Evolutionary conservation across 164 flowering plant genomes (phyloP).

Genomic region (Tetrastigma voinierianum): DNA sequence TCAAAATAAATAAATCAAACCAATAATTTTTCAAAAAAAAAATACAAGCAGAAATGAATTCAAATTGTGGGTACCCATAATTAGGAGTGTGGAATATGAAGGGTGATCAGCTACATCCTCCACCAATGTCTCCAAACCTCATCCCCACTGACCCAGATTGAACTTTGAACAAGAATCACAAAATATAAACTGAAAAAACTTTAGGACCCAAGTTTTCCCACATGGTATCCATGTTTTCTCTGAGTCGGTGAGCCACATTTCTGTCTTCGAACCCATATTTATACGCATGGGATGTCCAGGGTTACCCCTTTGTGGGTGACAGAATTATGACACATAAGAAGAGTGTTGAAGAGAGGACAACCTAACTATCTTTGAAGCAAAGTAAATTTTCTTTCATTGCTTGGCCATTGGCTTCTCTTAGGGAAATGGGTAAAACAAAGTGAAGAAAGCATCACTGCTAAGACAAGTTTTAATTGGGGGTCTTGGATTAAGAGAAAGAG

Average conservation of each 20-base stretch:
- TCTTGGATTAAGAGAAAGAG: not conserved
- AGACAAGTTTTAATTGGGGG: slow-evolving; percentile 12
- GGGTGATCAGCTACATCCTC: slow-evolving; percentile 16
- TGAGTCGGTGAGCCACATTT: not conserved
- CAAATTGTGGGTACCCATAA: slow-evolving; percentile 23
- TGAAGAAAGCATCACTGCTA: slow-evolving; percentile 10
- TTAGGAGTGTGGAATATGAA: slow-evolving; percentile 11
- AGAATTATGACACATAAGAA: slow-evolving; percentile 12
- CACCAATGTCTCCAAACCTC: slow-evolving; percentile 11
- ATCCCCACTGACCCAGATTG: slow-evolving; percentile 14
- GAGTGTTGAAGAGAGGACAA: slow-evolving; percentile 27
- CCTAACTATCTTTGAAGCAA: slow-evolving; percentile 46
- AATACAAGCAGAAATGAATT: too few species aligned
- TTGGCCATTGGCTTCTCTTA: slow-evolving; percentile 3
- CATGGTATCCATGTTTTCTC: slow-evolving; percentile 22
- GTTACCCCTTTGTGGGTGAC: not conserved
- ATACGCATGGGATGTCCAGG: slow-evolving; percentile 6
- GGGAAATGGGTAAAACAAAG: not conserved
- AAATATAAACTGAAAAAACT: slow-evolving; percentile 13
- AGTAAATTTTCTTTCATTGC: slow-evolving; percentile 23
- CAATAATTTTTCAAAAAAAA: not conserved
- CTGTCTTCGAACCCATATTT: slow-evolving; percentile 16
- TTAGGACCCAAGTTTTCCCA: slow-evolving; percentile 6
- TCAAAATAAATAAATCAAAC: not conserved
- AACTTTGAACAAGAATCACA: slow-evolving; percentile 13